These are phyloP conservation scores for Fusarium pseudocircinatum DNA, from an alignment of 2,329 filamentous ascomycete species.

Conservation along the genomic window DNA sequence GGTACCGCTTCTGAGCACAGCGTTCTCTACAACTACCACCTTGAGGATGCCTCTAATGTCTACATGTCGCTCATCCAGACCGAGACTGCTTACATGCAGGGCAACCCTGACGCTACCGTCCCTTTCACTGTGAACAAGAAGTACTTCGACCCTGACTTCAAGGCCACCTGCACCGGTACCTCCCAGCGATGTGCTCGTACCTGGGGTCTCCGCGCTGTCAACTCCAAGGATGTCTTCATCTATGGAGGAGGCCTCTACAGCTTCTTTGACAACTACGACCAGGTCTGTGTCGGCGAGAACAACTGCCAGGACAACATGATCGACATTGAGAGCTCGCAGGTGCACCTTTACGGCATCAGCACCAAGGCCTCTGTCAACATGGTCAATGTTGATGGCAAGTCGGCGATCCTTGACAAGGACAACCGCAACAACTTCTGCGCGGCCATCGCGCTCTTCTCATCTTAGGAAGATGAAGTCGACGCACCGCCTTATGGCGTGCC, in stretches of 20 bases:
- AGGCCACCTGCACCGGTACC: conserved; percentile 57
- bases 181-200: conserved; percentile 73
- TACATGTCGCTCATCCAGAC: conserved; percentile 88
- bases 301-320: conserved; percentile 84
- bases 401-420: conserved; percentile 64
- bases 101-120: conserved; percentile 77
- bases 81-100: conserved; percentile 89
- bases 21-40: conserved; percentile 84
- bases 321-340: conserved; percentile 72
- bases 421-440: conserved; percentile 74
- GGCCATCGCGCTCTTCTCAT: conserved; percentile 58
- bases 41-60: conserved; percentile 79
- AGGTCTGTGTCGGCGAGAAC: conserved; percentile 72
- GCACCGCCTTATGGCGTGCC: not conserved
- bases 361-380: conserved; percentile 81
- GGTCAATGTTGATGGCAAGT: conserved; percentile 69
- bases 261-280: conserved; percentile 85
- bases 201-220: conserved; percentile 77
- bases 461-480: conserved; percentile 20
- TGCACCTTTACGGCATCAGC: conserved; percentile 74
- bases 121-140: conserved; percentile 69
- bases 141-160: conserved; percentile 76
- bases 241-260: conserved; percentile 81
- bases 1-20: conserved; percentile 76
- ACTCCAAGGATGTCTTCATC: conserved; percentile 73